Percentiles rank a stretch among this genome's conserved stretches.
These are phyloP conservation scores for Solanum neorickii DNA, from an alignment of 257 asterid genomes.

Conservation along the genomic window DNA sequence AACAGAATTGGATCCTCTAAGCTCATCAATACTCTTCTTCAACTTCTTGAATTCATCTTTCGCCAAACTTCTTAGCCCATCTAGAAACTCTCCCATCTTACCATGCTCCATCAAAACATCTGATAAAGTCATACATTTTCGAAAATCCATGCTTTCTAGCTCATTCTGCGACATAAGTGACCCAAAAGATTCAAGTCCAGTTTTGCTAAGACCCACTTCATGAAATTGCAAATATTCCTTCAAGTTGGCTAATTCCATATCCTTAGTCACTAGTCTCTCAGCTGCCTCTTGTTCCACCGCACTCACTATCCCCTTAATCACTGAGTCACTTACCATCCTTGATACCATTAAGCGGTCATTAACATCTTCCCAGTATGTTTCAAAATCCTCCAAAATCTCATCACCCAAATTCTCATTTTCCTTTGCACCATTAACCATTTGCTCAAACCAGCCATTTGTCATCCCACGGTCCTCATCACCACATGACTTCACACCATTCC, in stretches of 20 bases:
- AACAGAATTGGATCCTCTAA: slow-evolving; percentile 25
- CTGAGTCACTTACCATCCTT: slow-evolving; percentile 78
- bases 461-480: not conserved
- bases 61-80: slow-evolving; percentile 22
- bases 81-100: slow-evolving; percentile 33
- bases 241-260: slow-evolving; percentile 46
- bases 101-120: slow-evolving; percentile 21
- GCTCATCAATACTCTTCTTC: slow-evolving; percentile 29
- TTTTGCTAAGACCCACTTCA: slow-evolving; percentile 4
- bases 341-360: slow-evolving; percentile 56
- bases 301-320: slow-evolving; percentile 77
- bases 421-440: slow-evolving; percentile 8
- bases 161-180: not conserved
- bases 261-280: slow-evolving; percentile 50
- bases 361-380: slow-evolving; percentile 63
- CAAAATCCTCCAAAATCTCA: slow-evolving; percentile 59
- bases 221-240: slow-evolving; percentile 23
- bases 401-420: slow-evolving; percentile 46
- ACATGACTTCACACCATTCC: slow-evolving; percentile 1
- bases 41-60: slow-evolving; percentile 41
- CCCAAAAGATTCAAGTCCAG: slow-evolving; percentile 10
- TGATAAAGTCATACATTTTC: not conserved
- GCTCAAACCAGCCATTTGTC: not conserved
- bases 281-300: slow-evolving; percentile 84
- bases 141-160: not conserved